phyloP scores from a whole-genome alignment of 1,139 yeast species.

The Debaryomyces robertsiae region DNA sequence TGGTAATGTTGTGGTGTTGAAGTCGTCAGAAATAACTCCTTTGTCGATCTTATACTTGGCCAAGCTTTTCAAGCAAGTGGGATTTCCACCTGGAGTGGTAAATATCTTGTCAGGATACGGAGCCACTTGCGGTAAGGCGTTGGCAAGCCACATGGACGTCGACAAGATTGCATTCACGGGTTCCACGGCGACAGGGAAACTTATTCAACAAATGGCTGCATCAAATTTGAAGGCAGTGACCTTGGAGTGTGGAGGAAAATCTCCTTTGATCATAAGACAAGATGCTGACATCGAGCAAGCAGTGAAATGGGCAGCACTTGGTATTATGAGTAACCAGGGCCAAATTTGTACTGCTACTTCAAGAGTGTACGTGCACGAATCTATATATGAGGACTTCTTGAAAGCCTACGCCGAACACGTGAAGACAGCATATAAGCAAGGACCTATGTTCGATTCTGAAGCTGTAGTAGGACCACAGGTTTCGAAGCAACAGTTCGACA shows the following conservation, averaged over 20 bases:
- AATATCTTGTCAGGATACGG: constrained; percentile 63
- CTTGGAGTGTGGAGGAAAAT: constrained; percentile 93
- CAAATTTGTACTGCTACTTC: constrained; percentile 53
- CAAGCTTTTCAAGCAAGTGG: constrained; percentile 58
- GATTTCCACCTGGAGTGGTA: constrained; percentile 73
- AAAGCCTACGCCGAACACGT: constrained; percentile 37
- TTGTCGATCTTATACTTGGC: constrained; percentile 60
- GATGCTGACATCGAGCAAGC: constrained; percentile 82
- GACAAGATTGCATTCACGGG: constrained; percentile 72
- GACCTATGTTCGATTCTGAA: constrained; percentile 56
- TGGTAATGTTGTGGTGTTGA: constrained; percentile 64
- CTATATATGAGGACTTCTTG: constrained; percentile 52
- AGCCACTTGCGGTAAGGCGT: constrained; percentile 56
- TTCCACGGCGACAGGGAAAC: constrained; percentile 61
- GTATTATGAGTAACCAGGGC: constrained; percentile 76
- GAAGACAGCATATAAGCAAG: constrained; percentile 53
- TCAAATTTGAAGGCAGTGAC: constrained; percentile 67
- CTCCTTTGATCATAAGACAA: constrained; percentile 69
- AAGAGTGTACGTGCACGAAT: constrained; percentile 47
- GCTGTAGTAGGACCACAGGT: constrained; percentile 81
- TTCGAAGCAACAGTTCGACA: constrained; percentile 66
- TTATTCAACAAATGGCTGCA: constrained; percentile 63
- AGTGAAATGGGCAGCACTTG: constrained; percentile 82
- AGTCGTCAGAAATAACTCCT: constrained; percentile 70
- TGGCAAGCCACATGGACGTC: constrained; percentile 57